Evolutionary conservation across 1,284 basidiomycete genomes (phyloP), one percentile per base, ranked within the genome.

Genomic region (Tylopilus sp.): DNA sequence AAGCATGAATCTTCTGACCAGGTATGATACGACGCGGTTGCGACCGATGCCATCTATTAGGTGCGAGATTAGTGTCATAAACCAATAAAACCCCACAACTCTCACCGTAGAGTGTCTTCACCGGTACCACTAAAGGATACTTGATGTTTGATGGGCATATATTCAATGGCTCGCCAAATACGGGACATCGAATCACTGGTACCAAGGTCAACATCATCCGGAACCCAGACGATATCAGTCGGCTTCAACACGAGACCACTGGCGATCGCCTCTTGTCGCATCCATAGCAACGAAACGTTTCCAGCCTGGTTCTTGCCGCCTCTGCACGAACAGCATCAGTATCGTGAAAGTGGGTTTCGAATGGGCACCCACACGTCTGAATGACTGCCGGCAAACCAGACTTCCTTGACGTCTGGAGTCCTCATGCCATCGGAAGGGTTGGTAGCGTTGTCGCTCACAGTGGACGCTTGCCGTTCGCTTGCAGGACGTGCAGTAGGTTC

Each of bases 301-400:
- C 61, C 61, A 17, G 59, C 48, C 9, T 61, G 56, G 43, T 56
- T 59, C 43, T 20, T 57, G 4, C 68, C 66, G 29, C 61, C 66
- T 10, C 64, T 71, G 32, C n/a, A n/a, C 8, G 15, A 31, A 22
- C n/a, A 7, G 13, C 6, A 28, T 64, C 7, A 56, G 19, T 17
- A 35, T 19, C 14, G 40, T 10, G 15, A 7, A 7, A 22, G 15
- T 4, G 0, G 4, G 15, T n/a, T 19, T 31, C 9, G 19, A 41
- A 41, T 1, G 15, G 1, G 5, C 17, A 58, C 68, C 24, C 33
- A 72, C 70, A 72, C 69, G 33, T 70, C 70, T 0, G 68, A 69
- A 20, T 72, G 71, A 20, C 57, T 58, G 11, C 68, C 70, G 1
- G 69, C 57, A 48, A 71, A 70, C 70, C 68, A 72, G 29, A 69